Conservation (phyloP, 352 stramenopile species). For the Globisporangium ultimum region DNA sequence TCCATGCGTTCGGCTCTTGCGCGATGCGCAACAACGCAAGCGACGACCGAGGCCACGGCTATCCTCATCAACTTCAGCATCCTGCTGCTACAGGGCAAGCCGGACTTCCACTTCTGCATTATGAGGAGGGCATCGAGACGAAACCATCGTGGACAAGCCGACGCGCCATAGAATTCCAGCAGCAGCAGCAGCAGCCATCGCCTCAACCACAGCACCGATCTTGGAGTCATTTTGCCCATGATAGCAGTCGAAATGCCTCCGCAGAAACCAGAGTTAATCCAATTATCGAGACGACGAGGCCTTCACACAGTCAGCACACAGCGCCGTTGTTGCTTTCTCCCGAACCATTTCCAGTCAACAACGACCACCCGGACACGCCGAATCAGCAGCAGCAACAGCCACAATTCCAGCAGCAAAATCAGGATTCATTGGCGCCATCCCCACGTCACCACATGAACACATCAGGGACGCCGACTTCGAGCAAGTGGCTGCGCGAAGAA, state of each 20-base stretch:
- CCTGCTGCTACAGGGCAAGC: no score
- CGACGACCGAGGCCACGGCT: conserved; percentile 7
- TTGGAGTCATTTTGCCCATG: neutral
- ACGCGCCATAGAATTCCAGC: neutral
- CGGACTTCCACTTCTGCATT: neutral
- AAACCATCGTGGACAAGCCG: neutral
- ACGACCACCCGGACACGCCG: conserved; percentile 23
- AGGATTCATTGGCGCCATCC: neutral
- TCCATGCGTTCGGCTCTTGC: conserved; percentile 63
- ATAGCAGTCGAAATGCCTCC: neutral
- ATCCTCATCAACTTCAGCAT: no score
- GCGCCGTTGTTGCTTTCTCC: neutral
- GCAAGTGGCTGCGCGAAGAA: conserved; percentile 90
- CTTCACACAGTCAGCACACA: conserved; percentile 14
- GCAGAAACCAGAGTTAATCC: conserved; percentile 10
- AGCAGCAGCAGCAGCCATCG: neutral
- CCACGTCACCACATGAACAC: neutral
- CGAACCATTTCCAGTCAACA: conserved; percentile 1
- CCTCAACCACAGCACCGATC: conserved; percentile 12
- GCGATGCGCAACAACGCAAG: conserved; percentile 29
- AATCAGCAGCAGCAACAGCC: conserved; percentile 22
- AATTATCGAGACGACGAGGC: no score
- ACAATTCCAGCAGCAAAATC: conserved; percentile 11
- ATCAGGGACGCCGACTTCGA: conserved; percentile 16
- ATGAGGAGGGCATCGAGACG: neutral